Conservation (phyloP, 139 green algal genomes). For the Chlorella vulgaris region DNA sequence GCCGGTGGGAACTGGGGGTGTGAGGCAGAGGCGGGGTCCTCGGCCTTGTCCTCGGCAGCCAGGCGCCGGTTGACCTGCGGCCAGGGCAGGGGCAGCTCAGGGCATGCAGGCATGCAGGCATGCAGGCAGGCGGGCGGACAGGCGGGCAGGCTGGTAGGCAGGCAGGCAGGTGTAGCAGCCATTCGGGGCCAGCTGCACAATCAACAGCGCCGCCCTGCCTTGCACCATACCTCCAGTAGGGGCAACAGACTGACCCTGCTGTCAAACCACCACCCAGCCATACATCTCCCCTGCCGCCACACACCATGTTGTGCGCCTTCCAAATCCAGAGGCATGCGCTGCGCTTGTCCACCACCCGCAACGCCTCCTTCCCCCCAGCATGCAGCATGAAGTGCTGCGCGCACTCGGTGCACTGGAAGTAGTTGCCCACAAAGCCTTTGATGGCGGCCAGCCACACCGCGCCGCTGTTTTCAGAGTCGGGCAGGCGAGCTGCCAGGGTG, state of each 20-base stretch:
- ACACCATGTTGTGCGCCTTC: conserved; percentile 76
- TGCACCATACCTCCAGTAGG: too few relatives aligned
- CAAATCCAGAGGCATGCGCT: conserved; percentile 81
- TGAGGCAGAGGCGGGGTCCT: conserved; percentile 67
- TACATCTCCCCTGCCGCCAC: neutral
- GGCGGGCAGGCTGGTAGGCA: too few relatives aligned
- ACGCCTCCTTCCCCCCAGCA: conserved; percentile 42
- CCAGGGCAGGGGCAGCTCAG: neutral
- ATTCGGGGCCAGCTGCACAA: too few relatives aligned
- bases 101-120: neutral
- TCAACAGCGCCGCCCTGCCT: too few relatives aligned
- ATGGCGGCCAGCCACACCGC: conserved; percentile 50
- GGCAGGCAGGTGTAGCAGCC: too few relatives aligned
- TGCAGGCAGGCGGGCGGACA: neutral
- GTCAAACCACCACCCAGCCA: too few relatives aligned
- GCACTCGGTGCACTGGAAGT: conserved; percentile 65
- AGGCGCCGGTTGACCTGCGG: conserved; percentile 73
- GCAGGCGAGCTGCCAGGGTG: conserved; percentile 48
- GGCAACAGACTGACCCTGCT: too few relatives aligned
- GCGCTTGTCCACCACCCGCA: conserved; percentile 40
- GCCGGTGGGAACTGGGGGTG: conserved; percentile 69
- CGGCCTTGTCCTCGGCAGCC: conserved; percentile 48
- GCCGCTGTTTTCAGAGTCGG: conserved; percentile 34
- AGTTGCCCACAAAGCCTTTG: conserved; percentile 56
- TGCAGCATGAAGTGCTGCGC: conserved; percentile 61